Evolutionary conservation across 768 basidiomycete genomes (phyloP).

Genomic region (Phanerochaete sordida): DNA sequence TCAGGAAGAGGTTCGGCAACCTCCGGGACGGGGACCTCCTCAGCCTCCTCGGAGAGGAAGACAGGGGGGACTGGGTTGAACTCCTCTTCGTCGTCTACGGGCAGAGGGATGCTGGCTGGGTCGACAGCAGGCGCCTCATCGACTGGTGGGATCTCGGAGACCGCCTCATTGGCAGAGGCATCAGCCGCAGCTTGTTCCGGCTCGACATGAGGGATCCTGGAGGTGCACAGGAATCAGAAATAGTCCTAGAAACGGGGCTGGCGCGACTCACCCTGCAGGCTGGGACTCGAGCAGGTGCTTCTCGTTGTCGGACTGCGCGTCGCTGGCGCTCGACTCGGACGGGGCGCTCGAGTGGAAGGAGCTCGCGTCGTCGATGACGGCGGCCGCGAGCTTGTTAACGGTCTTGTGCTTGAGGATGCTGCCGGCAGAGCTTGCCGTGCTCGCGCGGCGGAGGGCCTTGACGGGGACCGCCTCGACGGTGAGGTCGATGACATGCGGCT

Average conservation of each 20-base stretch:
- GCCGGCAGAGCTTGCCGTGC: background rate
- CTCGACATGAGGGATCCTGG: background rate
- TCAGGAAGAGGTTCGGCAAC: background rate
- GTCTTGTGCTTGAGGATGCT: background rate
- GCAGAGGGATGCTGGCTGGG: background rate
- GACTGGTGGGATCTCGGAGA: background rate
- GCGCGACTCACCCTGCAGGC: background rate
- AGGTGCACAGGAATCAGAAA: background rate
- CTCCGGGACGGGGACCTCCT: background rate
- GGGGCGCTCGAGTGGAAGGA: slow-evolving; percentile 6
- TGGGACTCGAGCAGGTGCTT: background rate
- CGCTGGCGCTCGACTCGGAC: slow-evolving; percentile 4
- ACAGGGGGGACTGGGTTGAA: background rate
- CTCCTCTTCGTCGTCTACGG: background rate
- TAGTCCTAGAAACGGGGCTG: background rate
- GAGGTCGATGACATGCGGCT: background rate
- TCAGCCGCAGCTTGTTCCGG: background rate
- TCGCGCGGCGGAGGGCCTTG: background rate
- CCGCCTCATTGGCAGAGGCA: background rate
- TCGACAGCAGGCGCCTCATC: background rate
- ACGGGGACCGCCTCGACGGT: background rate
- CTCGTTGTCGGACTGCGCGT: background rate
- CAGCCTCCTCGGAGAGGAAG: background rate
- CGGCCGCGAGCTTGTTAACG: background rate
- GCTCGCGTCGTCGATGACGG: background rate